Base-by-base conservation (phyloP, 352 stramenopile species). In the Ophiocytium majus region DNA sequence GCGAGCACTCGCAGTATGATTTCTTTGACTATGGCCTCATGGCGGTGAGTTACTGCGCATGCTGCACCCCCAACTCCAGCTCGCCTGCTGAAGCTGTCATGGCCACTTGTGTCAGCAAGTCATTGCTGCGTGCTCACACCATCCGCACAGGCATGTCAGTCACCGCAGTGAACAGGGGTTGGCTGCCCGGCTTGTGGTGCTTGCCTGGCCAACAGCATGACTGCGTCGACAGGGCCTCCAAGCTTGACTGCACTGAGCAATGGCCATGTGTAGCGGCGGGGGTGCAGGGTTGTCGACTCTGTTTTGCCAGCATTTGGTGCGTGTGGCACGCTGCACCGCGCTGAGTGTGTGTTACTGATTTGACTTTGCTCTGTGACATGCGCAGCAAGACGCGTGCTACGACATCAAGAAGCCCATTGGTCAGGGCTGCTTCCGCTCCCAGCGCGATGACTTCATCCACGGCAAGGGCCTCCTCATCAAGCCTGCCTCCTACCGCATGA, bases 1-100 rank as follows among this genome's bases (percentile, higher is more conserved):
- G 57, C 57, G 57, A 66, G 28, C 57, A 66, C 57, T 66, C 57
- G n/a, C n/a, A n/a, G n/a, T n/a, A n/a, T n/a, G n/a, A n/a, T n/a
- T n/a, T n/a, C n/a, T n/a, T n/a, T n/a, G n/a, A n/a, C n/a, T n/a
- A n/a, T n/a, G n/a, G n/a, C n/a, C n/a, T n/a, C n/a, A n/a, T n/a
- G n/a, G n/a, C n/a, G n/a, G n/a, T n/a, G n/a, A n/a, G n/a, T n/a
- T n/a, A n/a, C n/a, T n/a, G n/a, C n/a, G n/a, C n/a, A n/a, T n/a
- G n/a, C n/a, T n/a, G n/a, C n/a, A n/a, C n/a, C n/a, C n/a, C n/a
- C n/a, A n/a, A n/a, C n/a, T n/a, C n/a, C n/a, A n/a, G n/a, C n/a
- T n/a, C n/a, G n/a, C n/a, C n/a, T n/a, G n/a, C n/a, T n/a, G n/a
- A n/a, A n/a, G n/a, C n/a, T n/a, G n/a, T n/a, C n/a, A n/a, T n/a